Percentiles rank a stretch among this genome's conserved stretches.
Conservation (phyloP, 1,284 basidiomycete species). For the Taiwanofungus camphoratus region DNA sequence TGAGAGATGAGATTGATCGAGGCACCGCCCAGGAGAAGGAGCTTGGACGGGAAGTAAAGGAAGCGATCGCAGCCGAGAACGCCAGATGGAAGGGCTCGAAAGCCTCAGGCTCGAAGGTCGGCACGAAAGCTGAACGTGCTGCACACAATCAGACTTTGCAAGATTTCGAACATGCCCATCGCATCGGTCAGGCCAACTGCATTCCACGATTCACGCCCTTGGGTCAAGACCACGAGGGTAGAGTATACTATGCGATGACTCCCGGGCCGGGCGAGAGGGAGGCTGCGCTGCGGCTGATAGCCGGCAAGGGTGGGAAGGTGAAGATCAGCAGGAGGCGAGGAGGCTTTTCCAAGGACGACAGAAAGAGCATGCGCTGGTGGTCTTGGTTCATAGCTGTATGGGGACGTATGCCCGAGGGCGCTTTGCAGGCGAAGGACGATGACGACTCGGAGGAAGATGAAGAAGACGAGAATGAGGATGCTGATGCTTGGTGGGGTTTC, state of each 20-base stretch:
- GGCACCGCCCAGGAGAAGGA: constrained; percentile 51
- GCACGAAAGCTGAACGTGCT: constrained; percentile 28
- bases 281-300: constrained; percentile 25
- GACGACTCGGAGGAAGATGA: constrained; percentile 22
- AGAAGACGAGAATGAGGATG: constrained; percentile 28
- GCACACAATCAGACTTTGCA: constrained; percentile 27
- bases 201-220: constrained; percentile 30
- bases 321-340: constrained; percentile 31
- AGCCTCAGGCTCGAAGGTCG: constrained; percentile 7
- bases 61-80: constrained; percentile 40
- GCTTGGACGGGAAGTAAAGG: constrained; percentile 40
- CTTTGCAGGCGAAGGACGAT: constrained; percentile 20
- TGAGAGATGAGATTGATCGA: constrained; percentile 55
- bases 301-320: constrained; percentile 23
- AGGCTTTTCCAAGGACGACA: constrained; percentile 40
- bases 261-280: constrained; percentile 28
- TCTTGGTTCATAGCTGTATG: constrained; percentile 70
- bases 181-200: constrained; percentile 21
- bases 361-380: constrained; percentile 50
- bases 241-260: constrained; percentile 32
- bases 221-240: constrained; percentile 33
- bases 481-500: constrained; percentile 68
- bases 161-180: constrained; percentile 28
- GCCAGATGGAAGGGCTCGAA: constrained; percentile 38
- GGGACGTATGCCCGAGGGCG: constrained; percentile 45